Percentiles rank a stretch among this genome's conserved stretches.
Conservation (phyloP, 108 stramenopile species). For the Pseudonitzschia delicatissima region DNA sequence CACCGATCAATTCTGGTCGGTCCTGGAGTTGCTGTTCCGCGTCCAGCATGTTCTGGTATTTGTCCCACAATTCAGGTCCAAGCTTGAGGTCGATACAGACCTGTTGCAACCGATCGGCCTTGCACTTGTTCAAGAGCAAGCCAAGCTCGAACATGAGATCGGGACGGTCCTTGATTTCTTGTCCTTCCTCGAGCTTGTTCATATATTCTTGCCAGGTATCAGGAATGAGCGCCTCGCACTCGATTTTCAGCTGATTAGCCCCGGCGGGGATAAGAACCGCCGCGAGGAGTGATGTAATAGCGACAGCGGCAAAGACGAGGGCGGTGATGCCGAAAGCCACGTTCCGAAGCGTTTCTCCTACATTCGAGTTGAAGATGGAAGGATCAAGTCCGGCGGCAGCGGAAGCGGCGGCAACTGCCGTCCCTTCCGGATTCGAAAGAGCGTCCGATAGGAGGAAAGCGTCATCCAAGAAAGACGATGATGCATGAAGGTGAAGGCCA, state of each 20-base stretch:
- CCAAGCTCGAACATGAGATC: slow-evolving; percentile 51
- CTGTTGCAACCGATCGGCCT: slow-evolving; percentile 15
- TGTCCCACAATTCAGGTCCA: slow-evolving; percentile 35
- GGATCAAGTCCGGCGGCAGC: background rate
- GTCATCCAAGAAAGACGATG: too few species aligned
- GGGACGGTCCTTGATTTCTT: slow-evolving; percentile 39
- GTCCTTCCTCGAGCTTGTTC: slow-evolving; percentile 39
- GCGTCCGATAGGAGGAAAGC: background rate
- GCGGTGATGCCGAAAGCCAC: slow-evolving; percentile 5
- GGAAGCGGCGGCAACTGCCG: background rate
- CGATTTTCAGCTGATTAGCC: slow-evolving; percentile 37
- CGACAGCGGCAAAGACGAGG: background rate
- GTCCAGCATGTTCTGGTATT: slow-evolving; percentile 35
- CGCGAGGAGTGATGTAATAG: background rate
- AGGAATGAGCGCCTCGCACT: slow-evolving; percentile 34
- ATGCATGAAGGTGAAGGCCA: too few species aligned
- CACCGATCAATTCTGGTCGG: slow-evolving; percentile 48
- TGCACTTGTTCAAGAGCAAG: slow-evolving; percentile 7
- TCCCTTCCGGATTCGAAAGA: background rate
- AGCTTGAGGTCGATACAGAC: slow-evolving; percentile 12
- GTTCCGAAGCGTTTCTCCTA: background rate
- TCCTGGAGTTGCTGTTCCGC: slow-evolving; percentile 31
- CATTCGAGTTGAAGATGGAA: background rate
- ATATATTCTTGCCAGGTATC: slow-evolving; percentile 39
- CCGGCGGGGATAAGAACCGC: slow-evolving; percentile 18